phyloP scores from a whole-genome alignment of 257 asterid genomes.

The Petunia axillaris region DNA sequence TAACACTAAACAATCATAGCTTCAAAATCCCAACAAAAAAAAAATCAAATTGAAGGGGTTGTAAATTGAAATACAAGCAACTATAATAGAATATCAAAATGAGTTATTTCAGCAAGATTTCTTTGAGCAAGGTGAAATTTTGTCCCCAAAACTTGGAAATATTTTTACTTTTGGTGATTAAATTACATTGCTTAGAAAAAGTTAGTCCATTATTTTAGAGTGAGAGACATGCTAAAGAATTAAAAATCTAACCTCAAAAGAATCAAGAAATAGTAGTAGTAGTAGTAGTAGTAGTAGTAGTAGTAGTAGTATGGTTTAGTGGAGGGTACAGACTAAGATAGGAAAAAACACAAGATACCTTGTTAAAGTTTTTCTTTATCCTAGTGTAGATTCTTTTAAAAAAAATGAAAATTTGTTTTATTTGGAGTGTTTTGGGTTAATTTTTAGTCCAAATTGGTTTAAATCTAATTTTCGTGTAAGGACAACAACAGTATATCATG shows the following conservation, averaged over 20 bases:
- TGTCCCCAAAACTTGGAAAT: not conserved
- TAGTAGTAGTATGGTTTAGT: not conserved
- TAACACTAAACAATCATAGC: not conserved
- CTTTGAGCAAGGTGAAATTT: not conserved
- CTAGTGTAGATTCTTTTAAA: constrained; percentile 6
- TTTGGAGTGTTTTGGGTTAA: no score
- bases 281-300: not conserved
- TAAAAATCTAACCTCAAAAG: constrained; percentile 15
- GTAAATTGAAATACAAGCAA: no score
- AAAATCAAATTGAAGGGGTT: no score
- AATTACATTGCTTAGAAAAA: constrained; percentile 19
- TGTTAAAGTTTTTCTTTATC: constrained; percentile 21
- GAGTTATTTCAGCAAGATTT: constrained; percentile 14
- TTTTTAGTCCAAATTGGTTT: no score
- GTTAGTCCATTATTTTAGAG: not conserved
- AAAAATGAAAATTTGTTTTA: not conserved
- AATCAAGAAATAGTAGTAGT: constrained; percentile 13
- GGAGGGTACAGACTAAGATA: constrained; percentile 19
- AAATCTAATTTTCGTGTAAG: no score
- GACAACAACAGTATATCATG: no score
- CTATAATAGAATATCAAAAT: not conserved
- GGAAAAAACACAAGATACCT: not conserved
- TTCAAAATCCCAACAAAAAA: not conserved
- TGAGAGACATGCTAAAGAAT: not conserved
- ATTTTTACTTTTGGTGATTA: not conserved